Base-by-base conservation (phyloP, 169 alveolate species). In the Amoebophrya sp. region DNA sequence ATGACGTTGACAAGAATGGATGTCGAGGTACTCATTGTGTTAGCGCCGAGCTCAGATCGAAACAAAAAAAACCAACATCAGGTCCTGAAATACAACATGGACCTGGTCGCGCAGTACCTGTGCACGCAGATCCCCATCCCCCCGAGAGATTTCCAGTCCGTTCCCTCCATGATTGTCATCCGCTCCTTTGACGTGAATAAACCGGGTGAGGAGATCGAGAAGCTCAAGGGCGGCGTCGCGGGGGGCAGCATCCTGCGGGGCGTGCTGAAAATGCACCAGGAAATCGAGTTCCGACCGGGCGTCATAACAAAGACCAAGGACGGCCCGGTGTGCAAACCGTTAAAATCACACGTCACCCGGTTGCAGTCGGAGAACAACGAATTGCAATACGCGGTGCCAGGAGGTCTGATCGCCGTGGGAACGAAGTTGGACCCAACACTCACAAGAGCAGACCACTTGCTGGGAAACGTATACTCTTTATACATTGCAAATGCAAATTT, bases 181-280 rank as follows among this genome's bases (percentile, higher is more conserved):
- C 95, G 99, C 89, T 98, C 99, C 18, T 99, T 99, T 94, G 99
- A 99, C 95, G 99, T 99, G 77, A 99, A 99, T 95, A 96, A 97
- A 95, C 99, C 99, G 18, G 99, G 99, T 23, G 99, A 97, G 92
- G 99, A 97, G 93, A 97, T 97, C 25, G 98, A 97, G 92, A 97
- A 97, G 53, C 96, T 99, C 93, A 97, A 97, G 94, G 99, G 99
- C n/a, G 99, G 99, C 23, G 99, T 98, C 29, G 99, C 99, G 18
- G 99, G 99, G 39, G 99, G 99, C 0, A 96, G 99, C 77, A 97
- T 99, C 89, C 95, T 98, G 89, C 77, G 23, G 12, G 53, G 99
- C 39, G 99, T 98, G 39, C 94, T 98, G 89, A 97, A 95, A 93
- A 77, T 92, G 38, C 32, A n/a, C 10, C 99, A 98, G 93, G 98